These are phyloP conservation scores for Penicillium robsamsonii DNA, from an alignment of 495 filamentous ascomycete species.

Conservation along the genomic window DNA sequence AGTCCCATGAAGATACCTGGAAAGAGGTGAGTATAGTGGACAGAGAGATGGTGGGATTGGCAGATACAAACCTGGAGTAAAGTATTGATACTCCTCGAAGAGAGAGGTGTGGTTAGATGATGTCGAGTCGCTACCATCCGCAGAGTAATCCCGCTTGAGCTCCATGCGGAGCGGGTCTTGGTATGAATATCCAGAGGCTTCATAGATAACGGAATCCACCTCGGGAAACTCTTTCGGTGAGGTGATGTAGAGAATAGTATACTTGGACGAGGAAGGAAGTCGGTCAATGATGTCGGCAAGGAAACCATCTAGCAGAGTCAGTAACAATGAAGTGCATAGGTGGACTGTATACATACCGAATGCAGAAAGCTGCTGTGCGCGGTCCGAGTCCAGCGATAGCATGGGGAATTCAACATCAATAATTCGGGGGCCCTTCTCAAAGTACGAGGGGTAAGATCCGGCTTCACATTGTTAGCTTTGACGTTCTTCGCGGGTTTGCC, in stretches of 20 bases:
- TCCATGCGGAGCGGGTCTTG: constrained; percentile 54
- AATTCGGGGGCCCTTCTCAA: constrained; percentile 48
- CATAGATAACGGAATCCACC: constrained; percentile 44
- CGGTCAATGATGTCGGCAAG: constrained; percentile 56
- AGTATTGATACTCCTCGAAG: constrained; percentile 90
- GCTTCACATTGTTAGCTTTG: constrained; percentile 33
- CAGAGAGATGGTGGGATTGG: neutral
- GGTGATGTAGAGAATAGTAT: constrained; percentile 63
- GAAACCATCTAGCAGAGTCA: constrained; percentile 51
- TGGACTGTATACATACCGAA: constrained; percentile 40
- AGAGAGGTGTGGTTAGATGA: constrained; percentile 49
- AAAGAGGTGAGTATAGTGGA: constrained; percentile 13
- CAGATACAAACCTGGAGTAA: constrained; percentile 61
- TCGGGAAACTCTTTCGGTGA: constrained; percentile 44
- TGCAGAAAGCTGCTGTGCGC: constrained; percentile 43
- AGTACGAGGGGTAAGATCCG: constrained; percentile 43
- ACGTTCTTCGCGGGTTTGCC: neutral
- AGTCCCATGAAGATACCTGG: constrained; percentile 82
- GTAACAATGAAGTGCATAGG: neutral
- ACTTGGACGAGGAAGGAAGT: constrained; percentile 53
- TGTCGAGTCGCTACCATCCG: constrained; percentile 16
- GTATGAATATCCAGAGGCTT: constrained; percentile 50
- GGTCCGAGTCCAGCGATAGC: constrained; percentile 39
- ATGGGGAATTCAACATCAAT: constrained; percentile 53
- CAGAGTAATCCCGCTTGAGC: constrained; percentile 56